A percentile compares a stretch with the other conserved stretches of the same genome.
These are phyloP conservation scores for Euphrasia arctica DNA, from an alignment of 305 asterid species.

Conservation along the genomic window DNA sequence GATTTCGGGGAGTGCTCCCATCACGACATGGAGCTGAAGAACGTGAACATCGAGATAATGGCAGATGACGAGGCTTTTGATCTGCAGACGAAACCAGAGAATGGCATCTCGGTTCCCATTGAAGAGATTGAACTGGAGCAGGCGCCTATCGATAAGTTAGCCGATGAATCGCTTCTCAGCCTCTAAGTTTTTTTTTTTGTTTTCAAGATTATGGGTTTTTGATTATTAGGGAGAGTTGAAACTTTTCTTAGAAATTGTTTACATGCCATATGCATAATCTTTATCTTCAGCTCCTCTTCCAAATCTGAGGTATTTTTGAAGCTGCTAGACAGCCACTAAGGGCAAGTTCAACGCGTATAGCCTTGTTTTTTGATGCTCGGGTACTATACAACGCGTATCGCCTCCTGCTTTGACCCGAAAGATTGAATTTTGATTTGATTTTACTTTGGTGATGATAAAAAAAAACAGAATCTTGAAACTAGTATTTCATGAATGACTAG, in stretches of 20 bases:
- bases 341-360: too few relatives aligned
- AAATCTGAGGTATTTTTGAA: too few relatives aligned
- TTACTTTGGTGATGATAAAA: too few relatives aligned
- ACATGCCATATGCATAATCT: neutral
- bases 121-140: conserved; percentile 28
- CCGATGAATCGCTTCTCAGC: conserved; percentile 15
- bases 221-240: neutral
- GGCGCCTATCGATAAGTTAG: conserved; percentile 17
- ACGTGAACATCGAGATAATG: conserved; percentile 37
- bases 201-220: too few relatives aligned
- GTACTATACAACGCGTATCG: too few relatives aligned
- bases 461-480: too few relatives aligned
- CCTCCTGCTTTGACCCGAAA: too few relatives aligned
- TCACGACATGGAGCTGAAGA: conserved; percentile 30
- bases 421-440: too few relatives aligned
- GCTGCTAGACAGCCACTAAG: too few relatives aligned
- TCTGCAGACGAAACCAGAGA: conserved; percentile 30
- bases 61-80: conserved; percentile 35
- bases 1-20: conserved; percentile 26
- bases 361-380: too few relatives aligned
- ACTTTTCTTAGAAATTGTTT: neutral
- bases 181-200: neutral
- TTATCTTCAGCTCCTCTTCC: neutral
- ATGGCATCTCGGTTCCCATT: conserved; percentile 29
- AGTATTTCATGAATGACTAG: too few relatives aligned